phyloP scores from a whole-genome alignment of 1,139 yeast species.

The Candida buenavistaensis region DNA sequence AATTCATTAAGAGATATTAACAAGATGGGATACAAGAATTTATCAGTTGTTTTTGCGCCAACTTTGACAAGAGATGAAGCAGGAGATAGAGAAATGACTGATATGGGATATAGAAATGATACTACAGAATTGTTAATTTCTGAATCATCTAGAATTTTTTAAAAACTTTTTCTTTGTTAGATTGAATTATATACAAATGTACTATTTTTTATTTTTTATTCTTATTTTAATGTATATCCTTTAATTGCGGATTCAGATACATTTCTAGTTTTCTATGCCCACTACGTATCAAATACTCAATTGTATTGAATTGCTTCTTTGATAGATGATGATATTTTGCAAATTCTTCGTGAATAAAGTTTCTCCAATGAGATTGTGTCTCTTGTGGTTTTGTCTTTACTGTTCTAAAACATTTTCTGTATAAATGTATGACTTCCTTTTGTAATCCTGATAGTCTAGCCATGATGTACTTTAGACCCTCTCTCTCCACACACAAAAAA shows the following conservation, averaged over 20 bases:
- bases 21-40: slow-evolving; percentile 78
- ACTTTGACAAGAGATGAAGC: slow-evolving; percentile 79
- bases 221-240: slow-evolving; percentile 52
- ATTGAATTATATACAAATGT: too few relatives aligned
- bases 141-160: slow-evolving; percentile 31
- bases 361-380: slow-evolving; percentile 45
- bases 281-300: slow-evolving; percentile 78
- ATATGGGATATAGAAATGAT: slow-evolving; percentile 81
- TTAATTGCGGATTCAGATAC: slow-evolving; percentile 67
- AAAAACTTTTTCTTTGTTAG: too few relatives aligned
- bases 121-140: slow-evolving; percentile 75
- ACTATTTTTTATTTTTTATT: background rate
- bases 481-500: too few relatives aligned
- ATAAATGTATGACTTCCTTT: slow-evolving; percentile 62
- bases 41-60: slow-evolving; percentile 95
- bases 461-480: too few relatives aligned
- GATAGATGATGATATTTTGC: slow-evolving; percentile 56
- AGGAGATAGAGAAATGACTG: slow-evolving; percentile 82
- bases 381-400: slow-evolving; percentile 56
- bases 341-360: slow-evolving; percentile 59
- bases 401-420: slow-evolving; percentile 57
- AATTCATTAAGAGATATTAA: slow-evolving; percentile 49
- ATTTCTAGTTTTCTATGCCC: slow-evolving; percentile 75
- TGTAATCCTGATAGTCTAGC: slow-evolving; percentile 60
- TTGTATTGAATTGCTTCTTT: slow-evolving; percentile 80